Evolutionary conservation across 352 stramenopile species (phyloP), one percentile per base, ranked within the genome.

Genomic region (Phytophthora kernoviae): DNA sequence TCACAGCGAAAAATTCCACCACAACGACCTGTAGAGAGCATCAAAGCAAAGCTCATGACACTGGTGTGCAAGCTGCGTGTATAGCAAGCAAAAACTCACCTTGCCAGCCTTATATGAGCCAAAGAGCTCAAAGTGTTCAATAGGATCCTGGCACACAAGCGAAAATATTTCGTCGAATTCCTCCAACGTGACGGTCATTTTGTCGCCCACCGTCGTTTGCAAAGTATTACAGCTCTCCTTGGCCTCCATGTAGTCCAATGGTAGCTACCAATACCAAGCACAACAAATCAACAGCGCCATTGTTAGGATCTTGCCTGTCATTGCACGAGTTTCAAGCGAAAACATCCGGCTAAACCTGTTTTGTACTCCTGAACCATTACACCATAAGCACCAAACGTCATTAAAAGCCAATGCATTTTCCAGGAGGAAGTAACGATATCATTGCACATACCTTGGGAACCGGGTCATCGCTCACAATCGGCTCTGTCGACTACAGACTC

Each of bases 161-260:
- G 81, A 87, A 47, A 93, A 93, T 40, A 93, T 81, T 32, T 93
- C 77, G 53, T 90, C 81, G 45, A 93, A 93, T 45, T 93, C 79
- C 5, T 88, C 79, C 7, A 70, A 61, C 5, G 70, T 89, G 65
- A 93, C 58, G 0, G 81, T 84, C 83, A 90, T 93, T 56, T 90
- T 87, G 72, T 93, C 83, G 2, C 81, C 83, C 14, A 89, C 60
- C 1, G 77, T 79, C 8, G 66, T 72, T 52, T 91, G 81, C 2
- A 93, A 70, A 27, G 62, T 57, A 40, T 88, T 69, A 33, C 88
- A 93, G 44, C 87, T 88, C 14, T 81, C 70, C 32, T 87, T 86
- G 4, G 80, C 76, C 7, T 65, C 56, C 18, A 59, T 17, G 45
- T 84, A 89, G 36, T 88, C 78, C 59, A 12, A 71, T 49, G 0